These are phyloP conservation scores for Vinca minor DNA, from an alignment of 257 asterid species.

Conservation along the genomic window DNA sequence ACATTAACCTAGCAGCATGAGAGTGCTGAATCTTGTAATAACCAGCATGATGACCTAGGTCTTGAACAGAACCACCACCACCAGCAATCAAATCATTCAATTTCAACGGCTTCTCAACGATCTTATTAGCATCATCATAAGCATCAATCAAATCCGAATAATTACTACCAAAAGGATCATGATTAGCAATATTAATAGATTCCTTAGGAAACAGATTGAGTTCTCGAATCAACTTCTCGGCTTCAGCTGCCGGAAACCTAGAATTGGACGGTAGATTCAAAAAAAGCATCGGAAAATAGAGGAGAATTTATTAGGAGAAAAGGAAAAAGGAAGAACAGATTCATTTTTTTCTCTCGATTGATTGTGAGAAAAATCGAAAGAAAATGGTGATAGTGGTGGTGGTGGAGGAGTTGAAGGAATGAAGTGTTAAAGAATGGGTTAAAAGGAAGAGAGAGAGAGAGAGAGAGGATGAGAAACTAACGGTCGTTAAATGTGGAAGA, in stretches of 20 bases:
- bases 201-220: conserved; percentile 62
- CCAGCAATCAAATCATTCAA: conserved; percentile 41
- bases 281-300: conserved; percentile 32
- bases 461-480: background rate
- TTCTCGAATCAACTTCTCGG: conserved; percentile 51
- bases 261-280: conserved; percentile 33
- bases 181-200: conserved; percentile 41
- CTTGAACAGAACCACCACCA: conserved; percentile 37
- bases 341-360: conserved; percentile 26
- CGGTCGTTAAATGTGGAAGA: background rate
- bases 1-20: conserved; percentile 62
- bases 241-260: conserved; percentile 30
- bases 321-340: conserved; percentile 21
- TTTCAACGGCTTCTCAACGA: conserved; percentile 57
- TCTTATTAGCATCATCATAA: conserved; percentile 21
- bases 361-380: background rate
- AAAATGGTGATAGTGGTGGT: no score
- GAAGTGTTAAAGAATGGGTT: background rate
- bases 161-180: conserved; percentile 14
- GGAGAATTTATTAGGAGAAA: conserved; percentile 24
- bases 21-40: conserved; percentile 73
- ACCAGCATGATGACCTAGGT: conserved; percentile 82
- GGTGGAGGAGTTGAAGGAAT: background rate
- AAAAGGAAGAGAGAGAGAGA: background rate
- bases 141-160: conserved; percentile 13